Evolutionary conservation across 202 grass and related monocot genomes (phyloP).

Genomic region (Zizania palustris): DNA sequence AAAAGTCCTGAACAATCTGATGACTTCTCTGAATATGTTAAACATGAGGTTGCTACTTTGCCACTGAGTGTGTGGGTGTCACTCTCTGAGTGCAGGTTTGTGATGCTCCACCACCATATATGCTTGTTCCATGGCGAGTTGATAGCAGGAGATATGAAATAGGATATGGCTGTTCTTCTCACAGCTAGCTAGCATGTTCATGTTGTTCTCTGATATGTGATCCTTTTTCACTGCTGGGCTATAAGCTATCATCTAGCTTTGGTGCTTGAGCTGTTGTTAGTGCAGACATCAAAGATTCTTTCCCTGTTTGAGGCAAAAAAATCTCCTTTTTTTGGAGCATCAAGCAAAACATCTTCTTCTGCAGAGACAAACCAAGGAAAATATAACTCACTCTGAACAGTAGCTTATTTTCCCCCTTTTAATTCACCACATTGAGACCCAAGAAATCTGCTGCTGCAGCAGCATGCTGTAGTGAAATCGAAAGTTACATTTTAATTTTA

Average conservation of each 20-base stretch:
- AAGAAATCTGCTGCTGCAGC: not conserved
- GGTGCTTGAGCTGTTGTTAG: not conserved
- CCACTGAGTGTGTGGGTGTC: not conserved
- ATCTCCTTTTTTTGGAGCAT: no score
- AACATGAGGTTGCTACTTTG: not conserved
- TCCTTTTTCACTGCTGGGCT: not conserved
- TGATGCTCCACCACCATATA: slow-evolving; percentile 43
- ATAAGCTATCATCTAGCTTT: slow-evolving; percentile 31
- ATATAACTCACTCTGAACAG: not conserved
- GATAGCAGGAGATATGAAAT: not conserved
- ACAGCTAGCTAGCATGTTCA: not conserved
- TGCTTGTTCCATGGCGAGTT: slow-evolving; percentile 26
- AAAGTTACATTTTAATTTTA: no score
- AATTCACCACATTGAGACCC: not conserved
- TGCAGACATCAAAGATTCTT: not conserved
- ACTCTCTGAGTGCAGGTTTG: slow-evolving; percentile 15
- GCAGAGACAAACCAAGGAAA: not conserved
- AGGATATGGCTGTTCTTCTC: not conserved
- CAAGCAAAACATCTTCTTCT: not conserved
- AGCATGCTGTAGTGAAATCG: not conserved
- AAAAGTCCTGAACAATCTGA: slow-evolving; percentile 31
- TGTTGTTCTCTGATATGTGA: not conserved
- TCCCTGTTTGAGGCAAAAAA: not conserved
- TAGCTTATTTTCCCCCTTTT: not conserved
- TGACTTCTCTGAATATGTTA: slow-evolving; percentile 9